Evolutionary conservation across 2,329 filamentous ascomycete genomes (phyloP), one percentile per base, ranked within the genome.

Genomic region (Trichoderma afroharzianum): DNA sequence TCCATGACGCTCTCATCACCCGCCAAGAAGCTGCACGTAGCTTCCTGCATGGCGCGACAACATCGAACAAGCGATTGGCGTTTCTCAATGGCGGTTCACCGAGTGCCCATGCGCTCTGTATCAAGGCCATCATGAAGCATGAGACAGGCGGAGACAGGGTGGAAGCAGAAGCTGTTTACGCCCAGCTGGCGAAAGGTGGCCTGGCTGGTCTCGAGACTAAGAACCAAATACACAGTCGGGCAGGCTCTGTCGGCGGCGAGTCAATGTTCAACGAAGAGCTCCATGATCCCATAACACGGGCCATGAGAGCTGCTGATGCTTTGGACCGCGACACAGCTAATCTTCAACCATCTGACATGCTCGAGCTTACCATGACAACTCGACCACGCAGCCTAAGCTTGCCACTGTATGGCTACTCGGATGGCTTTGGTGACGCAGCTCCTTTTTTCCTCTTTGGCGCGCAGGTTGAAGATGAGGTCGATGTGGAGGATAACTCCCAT

Each of bases 41-140:
- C 2, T 91, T 91, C 75, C 77, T 91, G 28, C 78, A 80, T 53
- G 80, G 80, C 11, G 84, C 86, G 7, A 83, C 82, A 1, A 76
- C 81, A 11, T 78, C 79, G 66, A 83, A 84, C 71, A 88, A 86
- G 74, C 85, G 85, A 71, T 78, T 91, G 5, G 88, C 90, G 8
- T 90, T 91, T 74, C 81, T 89, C 78, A 85, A 89, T 67, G 89
- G 89, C 3, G 88, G 89, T 11, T 87, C 86, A 3, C 82, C 86
- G 11, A 82, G 85, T 70, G 88, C 88, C 1, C 85, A 86, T 68
- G 79, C 85, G 6, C 80, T 85, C 28, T 91, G 88, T 75, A 84
- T 91, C 70, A 80, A 81, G 43, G 81, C 82, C 33, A 89, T 91
- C 64, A 85, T 85, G 77, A 79, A 86, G 66, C 81, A 88, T 71